These are phyloP conservation scores for Trametes cubensis DNA, from an alignment of 768 basidiomycete genomes.

Conservation along the genomic window DNA sequence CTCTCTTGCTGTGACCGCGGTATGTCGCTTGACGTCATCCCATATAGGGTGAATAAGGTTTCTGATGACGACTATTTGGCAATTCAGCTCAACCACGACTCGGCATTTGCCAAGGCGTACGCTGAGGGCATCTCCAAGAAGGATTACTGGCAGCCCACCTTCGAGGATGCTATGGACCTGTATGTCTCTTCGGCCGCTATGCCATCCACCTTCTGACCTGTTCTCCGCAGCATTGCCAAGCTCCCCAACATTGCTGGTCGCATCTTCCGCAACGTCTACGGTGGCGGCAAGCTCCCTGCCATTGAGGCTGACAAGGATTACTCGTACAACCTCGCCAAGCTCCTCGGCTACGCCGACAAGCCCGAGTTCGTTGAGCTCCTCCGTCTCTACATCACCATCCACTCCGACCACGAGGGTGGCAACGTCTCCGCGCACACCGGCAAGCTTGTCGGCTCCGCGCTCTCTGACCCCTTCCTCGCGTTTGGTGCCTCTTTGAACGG, in stretches of 20 bases:
- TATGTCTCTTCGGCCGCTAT: constrained; percentile 35
- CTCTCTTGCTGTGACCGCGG: constrained; percentile 92
- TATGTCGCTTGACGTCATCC: constrained; percentile 39
- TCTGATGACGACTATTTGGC: constrained; percentile 16
- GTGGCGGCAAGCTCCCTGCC: constrained; percentile 82
- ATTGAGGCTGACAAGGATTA: constrained; percentile 87
- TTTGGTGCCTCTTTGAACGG: constrained; percentile 93
- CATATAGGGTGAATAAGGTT: not conserved
- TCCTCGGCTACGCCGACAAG: constrained; percentile 91
- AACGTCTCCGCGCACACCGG: constrained; percentile 97
- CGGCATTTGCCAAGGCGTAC: constrained; percentile 95
- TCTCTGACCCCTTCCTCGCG: constrained; percentile 96
- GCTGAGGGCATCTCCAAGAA: constrained; percentile 89
- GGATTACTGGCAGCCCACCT: constrained; percentile 96
- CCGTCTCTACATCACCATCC: constrained; percentile 95
- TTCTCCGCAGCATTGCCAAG: constrained; percentile 77
- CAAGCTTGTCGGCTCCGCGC: constrained; percentile 91
- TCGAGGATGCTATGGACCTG: constrained; percentile 90
- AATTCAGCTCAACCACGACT: constrained; percentile 85
- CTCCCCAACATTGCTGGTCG: constrained; percentile 95
- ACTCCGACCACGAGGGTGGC: constrained; percentile 98
- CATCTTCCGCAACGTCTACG: constrained; percentile 87
- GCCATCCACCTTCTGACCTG: not conserved
- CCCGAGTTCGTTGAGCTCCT: constrained; percentile 90
- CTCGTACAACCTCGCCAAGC: constrained; percentile 83